These are phyloP conservation scores for Leccinum rimulosum DNA, from an alignment of 768 basidiomycete species.

Conservation along the genomic window DNA sequence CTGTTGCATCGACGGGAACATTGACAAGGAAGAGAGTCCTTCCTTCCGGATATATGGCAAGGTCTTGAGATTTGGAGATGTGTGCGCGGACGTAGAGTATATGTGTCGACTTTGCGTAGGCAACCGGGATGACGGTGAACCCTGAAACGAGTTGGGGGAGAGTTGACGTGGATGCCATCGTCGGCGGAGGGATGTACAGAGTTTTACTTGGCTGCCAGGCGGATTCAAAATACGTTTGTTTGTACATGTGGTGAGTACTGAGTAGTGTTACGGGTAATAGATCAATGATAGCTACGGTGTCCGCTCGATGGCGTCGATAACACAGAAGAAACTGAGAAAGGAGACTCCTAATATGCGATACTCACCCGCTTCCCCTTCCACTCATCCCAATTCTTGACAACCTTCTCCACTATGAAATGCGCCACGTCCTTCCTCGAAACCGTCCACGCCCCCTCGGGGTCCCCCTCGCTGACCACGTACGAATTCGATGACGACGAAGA, in stretches of 20 bases:
- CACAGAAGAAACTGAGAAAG: neutral
- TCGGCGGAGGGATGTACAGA: neutral
- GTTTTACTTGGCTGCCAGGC: neutral
- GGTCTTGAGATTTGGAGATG: constrained; percentile 41
- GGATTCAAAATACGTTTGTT: neutral
- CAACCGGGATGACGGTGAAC: constrained; percentile 38
- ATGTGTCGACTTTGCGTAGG: constrained; percentile 50
- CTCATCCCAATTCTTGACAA: constrained; percentile 48
- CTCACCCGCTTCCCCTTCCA: constrained; percentile 49
- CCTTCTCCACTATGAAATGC: constrained; percentile 56
- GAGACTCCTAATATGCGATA: constrained; percentile 43
- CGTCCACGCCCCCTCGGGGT: constrained; percentile 44
- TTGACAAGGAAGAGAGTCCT: constrained; percentile 89
- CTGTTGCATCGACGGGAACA: constrained; percentile 83
- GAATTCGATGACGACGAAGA: constrained; percentile 23
- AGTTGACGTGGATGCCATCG: constrained; percentile 8
- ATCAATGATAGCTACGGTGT: too few relatives aligned
- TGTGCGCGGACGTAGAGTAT: constrained; percentile 79
- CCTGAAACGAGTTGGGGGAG: constrained; percentile 31
- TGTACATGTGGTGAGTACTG: too few relatives aligned
- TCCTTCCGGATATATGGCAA: constrained; percentile 41
- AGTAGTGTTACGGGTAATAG: too few relatives aligned
- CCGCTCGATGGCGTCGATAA: too few relatives aligned
- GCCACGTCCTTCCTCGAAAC: constrained; percentile 63
- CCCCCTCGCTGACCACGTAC: constrained; percentile 45